Base-by-base conservation (phyloP, 192 early-diverging fungal species). In the Podila clonocystis region DNA sequence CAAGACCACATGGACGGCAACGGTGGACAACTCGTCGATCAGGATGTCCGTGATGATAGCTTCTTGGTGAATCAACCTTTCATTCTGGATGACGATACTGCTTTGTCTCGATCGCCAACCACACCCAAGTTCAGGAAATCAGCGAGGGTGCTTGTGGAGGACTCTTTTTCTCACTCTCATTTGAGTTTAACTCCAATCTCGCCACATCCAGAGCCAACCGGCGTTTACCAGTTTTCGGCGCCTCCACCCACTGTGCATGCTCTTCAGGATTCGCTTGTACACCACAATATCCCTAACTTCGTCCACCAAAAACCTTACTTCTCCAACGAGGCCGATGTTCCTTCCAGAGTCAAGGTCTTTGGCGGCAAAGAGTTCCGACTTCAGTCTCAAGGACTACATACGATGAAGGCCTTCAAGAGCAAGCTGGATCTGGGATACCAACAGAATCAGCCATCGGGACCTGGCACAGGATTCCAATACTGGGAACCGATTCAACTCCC, bases 221-320 rank as follows among this genome's bases (percentile, higher is more conserved):
- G 60, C 19, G 38, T 70, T 3, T 85, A 72, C 67, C 70, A 75
- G 48, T 75, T 82, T 33, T 63, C 65, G 52, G 9, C 34, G 0
- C 41, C 68, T 13, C 84, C 89, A 5, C 91, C 91, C 11, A 84
- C 83, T 5, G 60, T 64, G 3, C 62, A 73, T 29, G 50, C 82
- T 6, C 82, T 91, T 15, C 29, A 82, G 8, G 50, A 61, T 11
- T 76, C 74, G 5, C 68, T 90, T 31, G n/a, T 65, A 13, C 49
- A 28, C 3, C 65, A 65, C 11, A 72, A 67, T 0, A 50, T 88
- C 0, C 85, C 85, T 0, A 63, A 69, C 36, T 50, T 87, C 9
- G 70, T 88, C 1, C 90, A 95, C 60, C 77, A 83, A 15, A 87
- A 90, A 28, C 92, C 94, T 0, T 89, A 82, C 64, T 95, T 84